These are phyloP conservation scores for Penicillium angulare DNA, from an alignment of 495 filamentous ascomycete species.

Conservation along the genomic window DNA sequence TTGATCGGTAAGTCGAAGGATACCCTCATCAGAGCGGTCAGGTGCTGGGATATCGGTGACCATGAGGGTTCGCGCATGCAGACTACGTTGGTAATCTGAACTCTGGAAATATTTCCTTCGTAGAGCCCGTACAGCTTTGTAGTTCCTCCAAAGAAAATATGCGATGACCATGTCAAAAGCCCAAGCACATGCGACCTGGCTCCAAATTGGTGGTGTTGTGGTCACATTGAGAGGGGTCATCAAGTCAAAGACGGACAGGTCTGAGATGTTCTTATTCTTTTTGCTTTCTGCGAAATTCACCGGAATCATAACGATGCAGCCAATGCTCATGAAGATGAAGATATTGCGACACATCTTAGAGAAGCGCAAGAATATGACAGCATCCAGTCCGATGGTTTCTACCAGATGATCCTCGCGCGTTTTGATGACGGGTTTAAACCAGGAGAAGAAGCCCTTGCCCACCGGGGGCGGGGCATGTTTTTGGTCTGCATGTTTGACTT, in stretches of 20 bases:
- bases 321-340: slow-evolving; percentile 70
- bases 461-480: slow-evolving; percentile 92
- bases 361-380: slow-evolving; percentile 84
- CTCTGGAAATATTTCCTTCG: slow-evolving; percentile 80
- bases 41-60: slow-evolving; percentile 80
- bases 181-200: slow-evolving; percentile 78
- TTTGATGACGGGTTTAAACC: slow-evolving; percentile 72
- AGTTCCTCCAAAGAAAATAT: slow-evolving; percentile 88
- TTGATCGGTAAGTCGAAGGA: slow-evolving; percentile 73
- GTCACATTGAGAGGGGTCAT: slow-evolving; percentile 54
- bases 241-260: slow-evolving; percentile 42
- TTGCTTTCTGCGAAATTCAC: slow-evolving; percentile 64
- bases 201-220: slow-evolving; percentile 59
- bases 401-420: slow-evolving; percentile 76
- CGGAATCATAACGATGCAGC: slow-evolving; percentile 78
- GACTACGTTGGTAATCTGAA: slow-evolving; percentile 81
- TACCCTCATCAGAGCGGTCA: slow-evolving; percentile 77
- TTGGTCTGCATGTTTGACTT: slow-evolving; percentile 86
- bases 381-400: slow-evolving; percentile 82
- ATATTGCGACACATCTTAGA: slow-evolving; percentile 90
- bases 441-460: slow-evolving; percentile 81
- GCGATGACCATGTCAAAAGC: slow-evolving; percentile 71
- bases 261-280: slow-evolving; percentile 18
- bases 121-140: slow-evolving; percentile 65
- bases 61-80: slow-evolving; percentile 90